Conservation (phyloP, 2,329 filamentous ascomycete species). For the Alternaria hordeiaustralica region DNA sequence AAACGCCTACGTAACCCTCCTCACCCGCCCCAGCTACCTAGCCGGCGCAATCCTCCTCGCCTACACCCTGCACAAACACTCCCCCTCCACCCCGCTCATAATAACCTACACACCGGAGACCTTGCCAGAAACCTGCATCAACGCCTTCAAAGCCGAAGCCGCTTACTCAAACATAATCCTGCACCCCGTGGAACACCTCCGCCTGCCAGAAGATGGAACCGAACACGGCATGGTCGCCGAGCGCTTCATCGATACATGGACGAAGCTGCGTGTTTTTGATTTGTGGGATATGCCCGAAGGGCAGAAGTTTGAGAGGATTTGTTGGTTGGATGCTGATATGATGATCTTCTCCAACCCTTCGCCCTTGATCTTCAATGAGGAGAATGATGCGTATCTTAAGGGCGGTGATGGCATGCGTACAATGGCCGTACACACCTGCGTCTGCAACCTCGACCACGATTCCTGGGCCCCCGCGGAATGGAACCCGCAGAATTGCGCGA, state of each 20-base stretch:
- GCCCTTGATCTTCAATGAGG: constrained; percentile 50
- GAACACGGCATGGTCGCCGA: constrained; percentile 55
- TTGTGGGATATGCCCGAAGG: constrained; percentile 36
- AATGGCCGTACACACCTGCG: constrained; percentile 59
- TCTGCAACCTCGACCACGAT: constrained; percentile 60
- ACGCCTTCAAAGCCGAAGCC: constrained; percentile 53
- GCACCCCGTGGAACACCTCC: constrained; percentile 50
- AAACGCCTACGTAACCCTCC: constrained; percentile 58
- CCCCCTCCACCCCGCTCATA: constrained; percentile 56
- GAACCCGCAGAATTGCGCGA: constrained; percentile 58
- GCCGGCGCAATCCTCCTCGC: constrained; percentile 60
- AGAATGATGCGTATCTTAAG: constrained; percentile 43
- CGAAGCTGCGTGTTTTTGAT: constrained; percentile 62
- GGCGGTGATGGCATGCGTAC: constrained; percentile 44
- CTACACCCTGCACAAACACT: constrained; percentile 56
- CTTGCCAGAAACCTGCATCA: constrained; percentile 49
- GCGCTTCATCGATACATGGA: constrained; percentile 62
- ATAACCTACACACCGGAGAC: constrained; percentile 57
- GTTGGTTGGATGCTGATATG: constrained; percentile 63
- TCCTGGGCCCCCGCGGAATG: constrained; percentile 59
- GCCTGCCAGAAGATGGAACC: constrained; percentile 41
- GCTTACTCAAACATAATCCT: constrained; percentile 51
- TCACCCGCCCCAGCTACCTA: constrained; percentile 60
- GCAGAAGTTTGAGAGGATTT: constrained; percentile 45
- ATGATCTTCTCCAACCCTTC: constrained; percentile 53